Evolutionary conservation across 306 rosid species (phyloP).

Genomic region (Vigna trinervia): DNA sequence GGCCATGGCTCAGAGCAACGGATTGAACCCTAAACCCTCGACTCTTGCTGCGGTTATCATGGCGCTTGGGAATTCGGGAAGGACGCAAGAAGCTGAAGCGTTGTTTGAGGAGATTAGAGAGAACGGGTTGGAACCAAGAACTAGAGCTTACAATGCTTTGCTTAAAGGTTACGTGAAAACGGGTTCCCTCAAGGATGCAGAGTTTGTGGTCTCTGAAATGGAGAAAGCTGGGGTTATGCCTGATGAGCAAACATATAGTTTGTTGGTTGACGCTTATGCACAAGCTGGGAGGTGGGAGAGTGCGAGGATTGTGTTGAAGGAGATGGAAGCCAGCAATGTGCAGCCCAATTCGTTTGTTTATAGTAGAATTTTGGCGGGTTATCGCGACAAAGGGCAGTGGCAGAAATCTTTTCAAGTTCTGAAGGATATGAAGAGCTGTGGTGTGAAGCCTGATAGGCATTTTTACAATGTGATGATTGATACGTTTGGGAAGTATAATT

Average conservation of each 20-base stretch:
- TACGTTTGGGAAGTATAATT: slow-evolving; percentile 81
- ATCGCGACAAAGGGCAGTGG: slow-evolving; percentile 93
- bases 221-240: slow-evolving; percentile 79
- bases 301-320: slow-evolving; percentile 83
- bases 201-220: slow-evolving; percentile 82
- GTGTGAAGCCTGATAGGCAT: slow-evolving; percentile 80
- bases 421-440: slow-evolving; percentile 83
- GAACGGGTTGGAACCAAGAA: slow-evolving; percentile 76
- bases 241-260: slow-evolving; percentile 80
- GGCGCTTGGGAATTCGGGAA: slow-evolving; percentile 74
- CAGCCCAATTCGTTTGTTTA: slow-evolving; percentile 74
- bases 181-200: slow-evolving; percentile 76
- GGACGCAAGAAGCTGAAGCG: slow-evolving; percentile 85
- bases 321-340: slow-evolving; percentile 81
- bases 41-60: slow-evolving; percentile 72
- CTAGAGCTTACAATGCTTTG: slow-evolving; percentile 83
- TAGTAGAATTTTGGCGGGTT: slow-evolving; percentile 79
- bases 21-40: slow-evolving; percentile 71
- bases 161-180: slow-evolving; percentile 81
- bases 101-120: slow-evolving; percentile 88
- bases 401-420: slow-evolving; percentile 86
- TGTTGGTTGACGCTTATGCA: slow-evolving; percentile 77
- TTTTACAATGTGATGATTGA: slow-evolving; percentile 97
- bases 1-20: slow-evolving; percentile 77
- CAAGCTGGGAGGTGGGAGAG: slow-evolving; percentile 93